A percentile compares a stretch with the other conserved stretches of the same genome.
phyloP scores from a whole-genome alignment of 1,284 basidiomycete genomes.

The Puccinia brachypodii region DNA sequence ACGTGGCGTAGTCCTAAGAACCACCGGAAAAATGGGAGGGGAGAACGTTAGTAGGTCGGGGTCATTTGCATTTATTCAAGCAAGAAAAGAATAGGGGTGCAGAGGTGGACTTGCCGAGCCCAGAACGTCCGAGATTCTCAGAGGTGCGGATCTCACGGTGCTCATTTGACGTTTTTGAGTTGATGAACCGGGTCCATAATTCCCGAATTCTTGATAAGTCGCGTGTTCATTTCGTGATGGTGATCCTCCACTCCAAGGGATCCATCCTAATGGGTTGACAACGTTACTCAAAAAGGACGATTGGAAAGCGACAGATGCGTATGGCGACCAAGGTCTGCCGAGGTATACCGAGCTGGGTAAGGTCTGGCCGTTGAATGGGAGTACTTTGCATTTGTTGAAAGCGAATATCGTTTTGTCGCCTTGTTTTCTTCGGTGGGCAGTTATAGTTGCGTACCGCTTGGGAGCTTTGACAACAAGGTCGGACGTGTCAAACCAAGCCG shows the following conservation, averaged over 20 bases:
- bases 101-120: slow-evolving; percentile 10
- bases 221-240: background rate
- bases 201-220: slow-evolving; percentile 21
- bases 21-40: background rate
- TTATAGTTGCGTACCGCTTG: background rate
- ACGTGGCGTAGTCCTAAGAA: background rate
- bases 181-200: slow-evolving; percentile 11
- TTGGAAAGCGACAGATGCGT: slow-evolving; percentile 26
- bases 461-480: background rate
- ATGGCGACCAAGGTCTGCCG: slow-evolving; percentile 20
- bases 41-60: background rate
- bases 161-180: background rate
- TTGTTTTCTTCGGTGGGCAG: background rate
- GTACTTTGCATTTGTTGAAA: slow-evolving; percentile 17
- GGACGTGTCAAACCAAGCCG: slow-evolving; percentile 23
- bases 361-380: background rate
- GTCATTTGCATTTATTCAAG: background rate
- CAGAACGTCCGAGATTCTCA: background rate
- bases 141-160: background rate
- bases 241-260: slow-evolving; percentile 5
- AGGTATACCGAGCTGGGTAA: background rate
- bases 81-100: background rate
- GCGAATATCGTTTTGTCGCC: background rate
- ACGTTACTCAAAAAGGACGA: slow-evolving; percentile 6
- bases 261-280: slow-evolving; percentile 35